phyloP scores from a whole-genome alignment of 2,329 filamentous ascomycete species.

The Raffaelea deltoideospora region DNA sequence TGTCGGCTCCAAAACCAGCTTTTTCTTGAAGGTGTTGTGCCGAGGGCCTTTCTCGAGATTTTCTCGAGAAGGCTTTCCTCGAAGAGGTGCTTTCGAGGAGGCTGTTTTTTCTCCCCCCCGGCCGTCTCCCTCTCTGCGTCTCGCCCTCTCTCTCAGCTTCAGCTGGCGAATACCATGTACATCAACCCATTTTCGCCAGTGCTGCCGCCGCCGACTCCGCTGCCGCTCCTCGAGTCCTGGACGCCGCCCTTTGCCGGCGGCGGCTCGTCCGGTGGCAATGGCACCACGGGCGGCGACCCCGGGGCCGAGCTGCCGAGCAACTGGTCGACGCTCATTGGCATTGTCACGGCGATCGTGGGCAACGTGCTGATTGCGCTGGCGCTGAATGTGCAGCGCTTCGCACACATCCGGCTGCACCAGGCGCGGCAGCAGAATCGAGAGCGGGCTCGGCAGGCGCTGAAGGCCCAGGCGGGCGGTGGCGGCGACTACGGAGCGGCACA shows the following conservation, averaged over 20 bases:
- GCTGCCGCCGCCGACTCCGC: slow-evolving; percentile 4
- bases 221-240: too few relatives aligned
- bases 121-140: too few relatives aligned
- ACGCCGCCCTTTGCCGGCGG: slow-evolving; percentile 9
- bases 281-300: slow-evolving; percentile 15
- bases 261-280: slow-evolving; percentile 4
- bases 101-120: too few relatives aligned
- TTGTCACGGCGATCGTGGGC: slow-evolving; percentile 79
- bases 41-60: too few relatives aligned
- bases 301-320: slow-evolving; percentile 37
- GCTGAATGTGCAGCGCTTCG: slow-evolving; percentile 91
- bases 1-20: too few relatives aligned
- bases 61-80: too few relatives aligned
- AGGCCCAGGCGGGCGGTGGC: slow-evolving; percentile 19
- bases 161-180: slow-evolving; percentile 5
- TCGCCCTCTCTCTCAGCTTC: too few relatives aligned
- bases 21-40: too few relatives aligned
- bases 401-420: slow-evolving; percentile 69
- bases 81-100: too few relatives aligned
- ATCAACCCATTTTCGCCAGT: neutral
- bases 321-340: slow-evolving; percentile 93
- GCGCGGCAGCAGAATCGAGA: slow-evolving; percentile 46
- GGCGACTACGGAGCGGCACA: neutral
- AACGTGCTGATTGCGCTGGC: slow-evolving; percentile 92
- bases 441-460: slow-evolving; percentile 37